These are phyloP conservation scores for Sporothrix brasiliensis DNA, from an alignment of 2,329 filamentous ascomycete genomes.

Conservation along the genomic window DNA sequence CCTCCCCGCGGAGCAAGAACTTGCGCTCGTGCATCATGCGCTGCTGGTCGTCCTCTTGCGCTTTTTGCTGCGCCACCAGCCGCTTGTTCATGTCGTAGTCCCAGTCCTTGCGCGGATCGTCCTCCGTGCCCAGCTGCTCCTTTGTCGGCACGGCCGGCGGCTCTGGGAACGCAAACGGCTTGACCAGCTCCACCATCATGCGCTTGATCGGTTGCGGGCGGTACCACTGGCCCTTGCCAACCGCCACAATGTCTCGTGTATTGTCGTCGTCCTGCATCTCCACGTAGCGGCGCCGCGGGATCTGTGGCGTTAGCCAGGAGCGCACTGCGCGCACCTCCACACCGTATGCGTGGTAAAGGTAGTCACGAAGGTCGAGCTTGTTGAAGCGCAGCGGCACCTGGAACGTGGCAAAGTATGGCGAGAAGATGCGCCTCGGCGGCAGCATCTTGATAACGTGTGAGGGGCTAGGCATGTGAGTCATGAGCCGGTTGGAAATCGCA, in stretches of 20 bases:
- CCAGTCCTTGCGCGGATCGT: conserved; percentile 54
- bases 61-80: conserved; percentile 35
- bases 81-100: conserved; percentile 60
- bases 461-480: conserved; percentile 63
- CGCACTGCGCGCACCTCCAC: conserved; percentile 74
- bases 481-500: background rate
- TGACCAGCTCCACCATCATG: conserved; percentile 89
- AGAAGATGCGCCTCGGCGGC: conserved; percentile 67
- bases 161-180: conserved; percentile 87
- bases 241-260: background rate
- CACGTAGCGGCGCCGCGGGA: conserved; percentile 57
- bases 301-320: conserved; percentile 74
- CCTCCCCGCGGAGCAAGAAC: conserved; percentile 42
- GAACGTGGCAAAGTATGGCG: conserved; percentile 85
- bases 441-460: conserved; percentile 79
- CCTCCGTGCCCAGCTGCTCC: conserved; percentile 31
- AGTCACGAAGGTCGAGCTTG: conserved; percentile 95
- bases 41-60: conserved; percentile 42
- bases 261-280: conserved; percentile 40
- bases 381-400: conserved; percentile 87
- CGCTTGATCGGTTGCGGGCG: conserved; percentile 77
- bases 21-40: conserved; percentile 34
- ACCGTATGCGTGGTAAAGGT: conserved; percentile 83
- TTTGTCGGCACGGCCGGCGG: conserved; percentile 59
- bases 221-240: conserved; percentile 58